These are phyloP conservation scores for Apiospora kogelbergensis DNA, from an alignment of 2,329 filamentous ascomycete genomes.

Conservation along the genomic window DNA sequence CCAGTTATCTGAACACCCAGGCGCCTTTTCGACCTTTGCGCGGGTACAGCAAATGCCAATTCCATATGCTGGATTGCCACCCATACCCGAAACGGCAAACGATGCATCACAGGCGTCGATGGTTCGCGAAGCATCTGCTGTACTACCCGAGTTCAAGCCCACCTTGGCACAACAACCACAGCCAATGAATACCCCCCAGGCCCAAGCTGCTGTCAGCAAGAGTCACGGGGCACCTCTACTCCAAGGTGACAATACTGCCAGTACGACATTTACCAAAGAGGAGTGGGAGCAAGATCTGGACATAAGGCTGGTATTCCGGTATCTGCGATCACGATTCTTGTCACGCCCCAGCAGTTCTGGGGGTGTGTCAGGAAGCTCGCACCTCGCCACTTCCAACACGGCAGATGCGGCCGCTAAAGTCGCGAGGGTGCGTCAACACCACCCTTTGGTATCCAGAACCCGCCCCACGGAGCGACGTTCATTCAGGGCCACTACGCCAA, in stretches of 20 bases:
- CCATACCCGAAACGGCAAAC: conserved; percentile 54
- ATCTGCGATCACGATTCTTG: conserved; percentile 74
- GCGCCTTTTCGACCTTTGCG: conserved; percentile 82
- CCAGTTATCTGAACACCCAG: conserved; percentile 81
- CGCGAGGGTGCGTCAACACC: conserved; percentile 83
- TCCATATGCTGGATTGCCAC: conserved; percentile 76
- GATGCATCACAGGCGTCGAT: conserved; percentile 30
- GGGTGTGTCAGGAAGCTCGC: conserved; percentile 43
- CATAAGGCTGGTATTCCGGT: conserved; percentile 87
- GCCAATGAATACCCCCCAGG: conserved; percentile 37
- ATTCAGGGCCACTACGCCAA: conserved; percentile 54
- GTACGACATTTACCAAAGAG: conserved; percentile 58
- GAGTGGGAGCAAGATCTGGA: conserved; percentile 96
- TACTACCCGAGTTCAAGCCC: conserved; percentile 48
- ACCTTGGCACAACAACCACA: conserved; percentile 40
- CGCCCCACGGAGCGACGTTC: conserved; percentile 53
- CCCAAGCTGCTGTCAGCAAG: conserved; percentile 19
- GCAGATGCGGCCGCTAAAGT: conserved; percentile 74
- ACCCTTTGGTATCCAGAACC: conserved; percentile 74
- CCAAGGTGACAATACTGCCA: conserved; percentile 19
- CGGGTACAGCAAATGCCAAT: conserved; percentile 63
- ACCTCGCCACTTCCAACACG: conserved; percentile 49
- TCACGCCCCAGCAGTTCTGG: conserved; percentile 45
- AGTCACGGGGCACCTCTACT: conserved; percentile 17
- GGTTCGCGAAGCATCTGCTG: conserved; percentile 52